phyloP scores from a whole-genome alignment of 2,329 filamentous ascomycete genomes.

The Boeremia lycopersici region DNA sequence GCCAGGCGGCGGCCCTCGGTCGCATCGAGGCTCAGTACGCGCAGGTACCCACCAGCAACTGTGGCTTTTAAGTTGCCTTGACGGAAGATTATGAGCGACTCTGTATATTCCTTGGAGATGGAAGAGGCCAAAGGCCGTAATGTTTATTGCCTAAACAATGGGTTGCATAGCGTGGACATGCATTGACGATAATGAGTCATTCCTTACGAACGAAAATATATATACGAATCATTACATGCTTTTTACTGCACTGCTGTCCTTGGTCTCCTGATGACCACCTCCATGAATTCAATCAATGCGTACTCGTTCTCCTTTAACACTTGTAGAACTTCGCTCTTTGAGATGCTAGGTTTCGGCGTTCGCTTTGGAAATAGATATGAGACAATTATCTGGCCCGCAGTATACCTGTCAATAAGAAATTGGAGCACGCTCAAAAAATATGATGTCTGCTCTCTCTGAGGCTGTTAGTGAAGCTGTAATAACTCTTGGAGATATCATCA shows the following conservation, averaged over 20 bases:
- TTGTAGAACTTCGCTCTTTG: too few species aligned
- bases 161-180: constrained; percentile 11
- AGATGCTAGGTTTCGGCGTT: too few species aligned
- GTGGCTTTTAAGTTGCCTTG: constrained; percentile 30
- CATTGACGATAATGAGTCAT: constrained; percentile 14
- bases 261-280: too few species aligned
- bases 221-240: too few species aligned
- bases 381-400: too few species aligned
- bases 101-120: neutral
- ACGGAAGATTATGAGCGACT: neutral
- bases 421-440: neutral
- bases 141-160: constrained; percentile 14
- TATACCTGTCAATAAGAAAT: too few species aligned
- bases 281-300: too few species aligned
- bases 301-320: too few species aligned
- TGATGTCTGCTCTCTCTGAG: neutral
- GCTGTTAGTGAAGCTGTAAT: neutral
- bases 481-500: neutral
- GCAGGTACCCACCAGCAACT: constrained; percentile 47
- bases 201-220: constrained; percentile 5
- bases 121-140: constrained; percentile 1
- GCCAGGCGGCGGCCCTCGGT: constrained; percentile 52
- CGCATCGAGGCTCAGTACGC: constrained; percentile 51
- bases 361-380: too few species aligned
- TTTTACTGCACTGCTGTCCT: too few species aligned